Percentiles rank a stretch among this genome's conserved stretches.
Evolutionary conservation across 2,329 filamentous ascomycete genomes (phyloP).

Genomic region (Macrophomina tecta): DNA sequence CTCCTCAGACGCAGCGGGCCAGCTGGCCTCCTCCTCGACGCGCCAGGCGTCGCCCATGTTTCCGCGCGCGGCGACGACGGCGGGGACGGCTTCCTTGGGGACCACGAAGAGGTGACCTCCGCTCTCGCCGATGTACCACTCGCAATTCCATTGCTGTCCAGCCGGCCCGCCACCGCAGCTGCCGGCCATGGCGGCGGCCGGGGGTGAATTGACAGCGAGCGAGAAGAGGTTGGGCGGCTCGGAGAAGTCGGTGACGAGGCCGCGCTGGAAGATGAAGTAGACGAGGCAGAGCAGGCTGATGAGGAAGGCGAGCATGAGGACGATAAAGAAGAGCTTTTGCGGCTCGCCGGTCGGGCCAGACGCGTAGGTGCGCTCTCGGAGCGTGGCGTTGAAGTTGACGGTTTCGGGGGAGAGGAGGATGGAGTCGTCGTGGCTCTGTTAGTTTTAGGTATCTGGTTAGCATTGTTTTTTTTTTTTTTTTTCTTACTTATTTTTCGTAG

Average conservation of each 20-base stretch:
- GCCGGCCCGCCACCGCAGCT: slow-evolving; percentile 18
- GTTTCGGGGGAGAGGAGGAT: slow-evolving; percentile 48
- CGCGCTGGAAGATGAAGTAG: slow-evolving; percentile 65
- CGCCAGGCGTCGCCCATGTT: slow-evolving; percentile 24
- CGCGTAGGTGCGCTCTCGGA: slow-evolving; percentile 72
- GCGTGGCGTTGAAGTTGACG: slow-evolving; percentile 67
- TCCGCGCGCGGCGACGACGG: neutral
- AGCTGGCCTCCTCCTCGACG: slow-evolving; percentile 19
- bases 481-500: too few relatives aligned
- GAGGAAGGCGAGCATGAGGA: slow-evolving; percentile 69
- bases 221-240: slow-evolving; percentile 79
- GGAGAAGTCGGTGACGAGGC: slow-evolving; percentile 77
- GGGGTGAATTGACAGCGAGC: slow-evolving; percentile 70
- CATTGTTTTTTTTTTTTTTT: neutral
- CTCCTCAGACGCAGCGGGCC: neutral
- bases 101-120: slow-evolving; percentile 25
- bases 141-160: slow-evolving; percentile 14
- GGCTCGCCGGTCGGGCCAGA: slow-evolving; percentile 67
- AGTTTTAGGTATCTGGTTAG: neutral
- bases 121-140: slow-evolving; percentile 26
- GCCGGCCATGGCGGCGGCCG: slow-evolving; percentile 32
- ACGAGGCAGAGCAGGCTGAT: slow-evolving; percentile 70
- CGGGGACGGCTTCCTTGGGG: slow-evolving; percentile 13
- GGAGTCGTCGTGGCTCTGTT: neutral
- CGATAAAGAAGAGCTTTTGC: slow-evolving; percentile 70